phyloP scores from a whole-genome alignment of 2,329 filamentous ascomycete species.

The Catunica adiposa region DNA sequence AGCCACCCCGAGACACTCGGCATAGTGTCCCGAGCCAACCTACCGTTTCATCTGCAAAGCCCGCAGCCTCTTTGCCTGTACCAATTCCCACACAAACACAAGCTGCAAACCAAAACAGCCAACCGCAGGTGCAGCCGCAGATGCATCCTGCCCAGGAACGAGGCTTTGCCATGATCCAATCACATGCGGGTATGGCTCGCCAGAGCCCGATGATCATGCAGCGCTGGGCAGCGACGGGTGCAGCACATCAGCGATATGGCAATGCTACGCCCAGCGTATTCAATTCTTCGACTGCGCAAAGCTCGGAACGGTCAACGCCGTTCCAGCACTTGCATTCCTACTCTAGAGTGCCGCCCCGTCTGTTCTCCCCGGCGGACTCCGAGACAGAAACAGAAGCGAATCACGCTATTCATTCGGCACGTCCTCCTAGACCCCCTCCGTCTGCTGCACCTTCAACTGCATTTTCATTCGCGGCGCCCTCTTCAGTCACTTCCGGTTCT shows the following conservation, averaged over 20 bases:
- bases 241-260: neutral
- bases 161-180: neutral
- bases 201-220: neutral
- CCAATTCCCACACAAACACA: neutral
- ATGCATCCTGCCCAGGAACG: neutral
- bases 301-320: neutral
- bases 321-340: neutral
- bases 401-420: neutral
- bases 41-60: neutral
- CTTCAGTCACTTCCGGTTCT: neutral
- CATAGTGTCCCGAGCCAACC: neutral
- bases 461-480: neutral
- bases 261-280: neutral
- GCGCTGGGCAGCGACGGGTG: neutral
- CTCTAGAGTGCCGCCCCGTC: neutral
- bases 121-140: neutral
- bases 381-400: neutral
- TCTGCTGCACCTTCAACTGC: constrained; percentile 3
- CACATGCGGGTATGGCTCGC: neutral
- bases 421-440: constrained; percentile 1
- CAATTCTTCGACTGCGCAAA: neutral
- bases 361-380: neutral
- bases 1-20: neutral
- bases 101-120: neutral
- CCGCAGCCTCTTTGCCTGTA: neutral